A percentile compares a stretch with the other conserved stretches of the same genome.
Conservation (phyloP, 192 early-diverging fungal genomes). For the Thoreauomyces humboldtii region DNA sequence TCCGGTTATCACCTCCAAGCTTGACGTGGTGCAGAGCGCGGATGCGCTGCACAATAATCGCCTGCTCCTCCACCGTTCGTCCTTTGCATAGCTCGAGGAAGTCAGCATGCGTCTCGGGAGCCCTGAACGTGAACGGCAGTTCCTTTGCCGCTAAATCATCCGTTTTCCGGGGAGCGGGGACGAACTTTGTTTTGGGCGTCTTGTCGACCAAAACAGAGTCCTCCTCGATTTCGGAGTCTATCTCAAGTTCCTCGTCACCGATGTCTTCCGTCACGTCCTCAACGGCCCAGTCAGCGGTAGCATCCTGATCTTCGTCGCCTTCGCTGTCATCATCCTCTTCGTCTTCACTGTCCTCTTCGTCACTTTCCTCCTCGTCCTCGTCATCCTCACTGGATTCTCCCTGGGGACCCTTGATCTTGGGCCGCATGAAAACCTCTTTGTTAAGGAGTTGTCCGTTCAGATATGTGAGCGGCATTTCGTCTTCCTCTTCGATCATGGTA, state of each 20-base stretch:
- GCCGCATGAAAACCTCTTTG: constrained; percentile 48
- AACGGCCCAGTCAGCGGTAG: constrained; percentile 12
- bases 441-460: constrained; percentile 52
- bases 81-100: constrained; percentile 66
- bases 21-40: constrained; percentile 81
- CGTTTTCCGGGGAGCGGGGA: background rate
- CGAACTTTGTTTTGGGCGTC: background rate
- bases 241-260: background rate
- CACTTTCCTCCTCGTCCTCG: constrained; percentile 47
- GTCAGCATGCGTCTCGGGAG: constrained; percentile 70
- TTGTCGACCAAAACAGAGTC: constrained; percentile 34
- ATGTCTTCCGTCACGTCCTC: background rate
- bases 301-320: constrained; percentile 28
- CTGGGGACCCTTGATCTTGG: constrained; percentile 42
- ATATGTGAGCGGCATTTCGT: constrained; percentile 49
- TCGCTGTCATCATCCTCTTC: constrained; percentile 33
- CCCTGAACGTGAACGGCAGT: constrained; percentile 81
- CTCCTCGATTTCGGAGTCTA: constrained; percentile 33
- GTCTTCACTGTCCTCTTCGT: constrained; percentile 56
- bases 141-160: constrained; percentile 45
- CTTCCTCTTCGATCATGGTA: constrained; percentile 23
- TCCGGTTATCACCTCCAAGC: constrained; percentile 76
- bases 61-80: constrained; percentile 65
- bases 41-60: constrained; percentile 76
- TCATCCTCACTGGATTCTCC: constrained; percentile 40